Conservation (phyloP, 192 early-diverging fungal species). For the Backusella macrospora region DNA sequence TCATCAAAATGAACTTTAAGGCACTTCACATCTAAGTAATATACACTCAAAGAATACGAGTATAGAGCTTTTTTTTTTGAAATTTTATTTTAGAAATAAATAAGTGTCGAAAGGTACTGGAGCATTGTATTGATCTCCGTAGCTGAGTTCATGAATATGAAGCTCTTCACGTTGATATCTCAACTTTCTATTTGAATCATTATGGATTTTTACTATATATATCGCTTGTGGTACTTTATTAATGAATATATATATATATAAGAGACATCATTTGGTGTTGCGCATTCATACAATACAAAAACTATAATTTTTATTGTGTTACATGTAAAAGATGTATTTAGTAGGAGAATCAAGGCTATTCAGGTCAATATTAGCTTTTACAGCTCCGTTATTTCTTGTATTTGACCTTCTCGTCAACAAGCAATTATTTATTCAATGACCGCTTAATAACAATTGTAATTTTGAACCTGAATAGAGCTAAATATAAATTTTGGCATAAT, state of each 20-base stretch:
- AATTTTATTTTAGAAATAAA: too few relatives aligned
- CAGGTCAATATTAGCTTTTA: background rate
- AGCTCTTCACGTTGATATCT: background rate
- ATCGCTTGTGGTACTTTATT: constrained; percentile 8
- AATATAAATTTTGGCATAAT: constrained; percentile 16
- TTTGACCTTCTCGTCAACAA: background rate
- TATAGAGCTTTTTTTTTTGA: background rate
- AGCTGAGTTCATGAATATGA: background rate
- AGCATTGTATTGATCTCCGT: background rate
- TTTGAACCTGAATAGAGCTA: background rate
- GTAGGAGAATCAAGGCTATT: background rate
- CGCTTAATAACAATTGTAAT: background rate
- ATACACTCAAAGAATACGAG: background rate
- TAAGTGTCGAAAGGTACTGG: background rate
- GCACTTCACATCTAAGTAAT: background rate
- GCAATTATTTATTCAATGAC: background rate
- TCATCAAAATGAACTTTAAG: background rate
- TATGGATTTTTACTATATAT: constrained; percentile 7
- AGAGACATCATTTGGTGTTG: constrained; percentile 6
- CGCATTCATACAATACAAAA: background rate
- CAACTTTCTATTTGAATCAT: background rate
- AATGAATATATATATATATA: background rate
- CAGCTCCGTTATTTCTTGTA: background rate
- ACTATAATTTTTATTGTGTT: background rate
- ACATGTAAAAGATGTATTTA: background rate